Percentiles rank a stretch among this genome's conserved stretches.
Evolutionary conservation across 2,329 filamentous ascomycete genomes (phyloP).

Genomic region (Cordyceps cicadae): DNA sequence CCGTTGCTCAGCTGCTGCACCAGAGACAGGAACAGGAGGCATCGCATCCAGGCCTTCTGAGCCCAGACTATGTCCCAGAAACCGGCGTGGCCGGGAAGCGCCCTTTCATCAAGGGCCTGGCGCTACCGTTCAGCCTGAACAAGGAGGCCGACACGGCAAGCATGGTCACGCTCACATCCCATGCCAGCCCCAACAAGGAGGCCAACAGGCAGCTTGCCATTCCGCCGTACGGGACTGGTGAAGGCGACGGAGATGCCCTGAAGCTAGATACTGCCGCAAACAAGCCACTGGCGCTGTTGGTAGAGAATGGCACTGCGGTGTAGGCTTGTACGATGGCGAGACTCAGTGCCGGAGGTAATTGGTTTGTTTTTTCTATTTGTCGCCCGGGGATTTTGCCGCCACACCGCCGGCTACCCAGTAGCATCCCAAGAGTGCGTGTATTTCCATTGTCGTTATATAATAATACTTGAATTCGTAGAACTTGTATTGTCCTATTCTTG

Average conservation of each 20-base stretch:
- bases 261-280: background rate
- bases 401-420: background rate
- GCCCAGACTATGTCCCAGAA: slow-evolving; percentile 34
- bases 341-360: background rate
- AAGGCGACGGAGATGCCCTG: background rate
- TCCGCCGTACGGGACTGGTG: slow-evolving; percentile 19
- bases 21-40: slow-evolving; percentile 31
- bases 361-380: background rate
- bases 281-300: background rate
- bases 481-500: background rate
- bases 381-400: background rate
- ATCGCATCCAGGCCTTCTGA: slow-evolving; percentile 34
- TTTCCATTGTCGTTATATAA: background rate
- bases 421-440: background rate
- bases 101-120: slow-evolving; percentile 59
- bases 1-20: slow-evolving; percentile 36
- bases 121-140: slow-evolving; percentile 63
- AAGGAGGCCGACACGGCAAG: slow-evolving; percentile 58
- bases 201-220: slow-evolving; percentile 5
- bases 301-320: background rate
- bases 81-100: slow-evolving; percentile 51
- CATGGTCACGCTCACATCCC: slow-evolving; percentile 56
- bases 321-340: background rate
- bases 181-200: slow-evolving; percentile 18
- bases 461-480: background rate